Conservation (phyloP, 1,284 basidiomycete species). For the Earliella scabrosa region DNA sequence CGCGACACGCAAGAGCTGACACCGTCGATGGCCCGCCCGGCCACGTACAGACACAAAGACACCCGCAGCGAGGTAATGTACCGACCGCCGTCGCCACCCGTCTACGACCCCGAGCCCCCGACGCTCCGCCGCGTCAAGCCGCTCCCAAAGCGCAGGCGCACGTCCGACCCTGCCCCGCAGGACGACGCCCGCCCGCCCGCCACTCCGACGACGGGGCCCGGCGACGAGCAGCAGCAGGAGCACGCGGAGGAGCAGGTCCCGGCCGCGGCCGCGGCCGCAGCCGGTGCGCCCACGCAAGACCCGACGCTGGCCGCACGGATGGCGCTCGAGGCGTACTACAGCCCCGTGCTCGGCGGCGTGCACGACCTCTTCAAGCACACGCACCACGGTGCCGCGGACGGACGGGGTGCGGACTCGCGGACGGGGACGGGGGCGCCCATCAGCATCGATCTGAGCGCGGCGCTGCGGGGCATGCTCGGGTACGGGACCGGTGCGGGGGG, state of each 20-base stretch:
- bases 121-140: slow-evolving; percentile 70
- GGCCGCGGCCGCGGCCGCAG: not conserved
- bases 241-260: slow-evolving; percentile 1
- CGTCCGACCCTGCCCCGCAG: slow-evolving; percentile 34
- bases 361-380: slow-evolving; percentile 45
- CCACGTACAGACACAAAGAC: not conserved
- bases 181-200: slow-evolving; percentile 26
- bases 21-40: not conserved
- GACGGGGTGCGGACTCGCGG: slow-evolving; percentile 11
- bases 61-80: slow-evolving; percentile 36
- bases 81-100: slow-evolving; percentile 56
- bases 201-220: no score
- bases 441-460: slow-evolving; percentile 32
- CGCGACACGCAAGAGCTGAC: not conserved
- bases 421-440: slow-evolving; percentile 23
- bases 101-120: slow-evolving; percentile 66
- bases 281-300: slow-evolving; percentile 1
- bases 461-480: slow-evolving; percentile 15
- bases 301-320: slow-evolving; percentile 47
- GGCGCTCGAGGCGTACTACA: slow-evolving; percentile 64
- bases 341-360: slow-evolving; percentile 55
- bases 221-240: slow-evolving; percentile 21
- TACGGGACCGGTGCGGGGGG: not conserved
- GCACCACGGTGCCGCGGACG: no score
- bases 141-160: slow-evolving; percentile 73